phyloP scores from a whole-genome alignment of 495 filamentous ascomycete genomes.

The Tuber magnatum region DNA sequence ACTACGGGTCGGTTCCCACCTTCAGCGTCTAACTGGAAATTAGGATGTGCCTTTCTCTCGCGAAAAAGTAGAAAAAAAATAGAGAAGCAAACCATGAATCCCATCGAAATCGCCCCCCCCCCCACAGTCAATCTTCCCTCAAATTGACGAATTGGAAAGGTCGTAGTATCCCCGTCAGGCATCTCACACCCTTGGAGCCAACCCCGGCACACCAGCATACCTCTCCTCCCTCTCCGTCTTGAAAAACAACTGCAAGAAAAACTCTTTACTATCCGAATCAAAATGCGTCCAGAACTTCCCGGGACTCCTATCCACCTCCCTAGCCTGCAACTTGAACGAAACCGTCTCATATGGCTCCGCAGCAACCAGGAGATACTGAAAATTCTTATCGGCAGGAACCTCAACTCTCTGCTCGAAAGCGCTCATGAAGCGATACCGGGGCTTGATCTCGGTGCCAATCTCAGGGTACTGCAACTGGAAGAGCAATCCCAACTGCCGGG shows the following conservation, averaged over 20 bases:
- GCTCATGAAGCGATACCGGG: conserved; percentile 91
- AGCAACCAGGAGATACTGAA: conserved; percentile 89
- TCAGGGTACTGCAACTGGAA: conserved; percentile 97
- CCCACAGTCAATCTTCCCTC: neutral
- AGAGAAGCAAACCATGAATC: neutral
- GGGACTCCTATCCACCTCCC: conserved; percentile 83
- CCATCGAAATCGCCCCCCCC: neutral
- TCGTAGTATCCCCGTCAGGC: neutral
- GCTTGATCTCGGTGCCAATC: conserved; percentile 65
- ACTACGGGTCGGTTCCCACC: neutral
- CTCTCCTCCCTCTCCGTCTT: conserved; percentile 97
- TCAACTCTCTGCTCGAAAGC: conserved; percentile 95
- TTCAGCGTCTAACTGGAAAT: neutral
- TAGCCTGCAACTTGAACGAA: conserved; percentile 89
- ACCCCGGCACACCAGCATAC: conserved; percentile 84
- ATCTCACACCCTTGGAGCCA: conserved; percentile 52
- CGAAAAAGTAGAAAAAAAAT: neutral
- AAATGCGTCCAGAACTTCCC: conserved; percentile 90
- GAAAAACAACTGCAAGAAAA: conserved; percentile 98
- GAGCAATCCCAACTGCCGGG: conserved; percentile 76
- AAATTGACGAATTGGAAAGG: neutral
- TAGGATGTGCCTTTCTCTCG: neutral
- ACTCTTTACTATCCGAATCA: conserved; percentile 93
- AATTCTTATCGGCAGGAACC: conserved; percentile 85
- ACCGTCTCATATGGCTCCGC: conserved; percentile 98